These are phyloP conservation scores for Coemansia biformis DNA, from an alignment of 192 early-diverging fungal genomes.

Conservation along the genomic window DNA sequence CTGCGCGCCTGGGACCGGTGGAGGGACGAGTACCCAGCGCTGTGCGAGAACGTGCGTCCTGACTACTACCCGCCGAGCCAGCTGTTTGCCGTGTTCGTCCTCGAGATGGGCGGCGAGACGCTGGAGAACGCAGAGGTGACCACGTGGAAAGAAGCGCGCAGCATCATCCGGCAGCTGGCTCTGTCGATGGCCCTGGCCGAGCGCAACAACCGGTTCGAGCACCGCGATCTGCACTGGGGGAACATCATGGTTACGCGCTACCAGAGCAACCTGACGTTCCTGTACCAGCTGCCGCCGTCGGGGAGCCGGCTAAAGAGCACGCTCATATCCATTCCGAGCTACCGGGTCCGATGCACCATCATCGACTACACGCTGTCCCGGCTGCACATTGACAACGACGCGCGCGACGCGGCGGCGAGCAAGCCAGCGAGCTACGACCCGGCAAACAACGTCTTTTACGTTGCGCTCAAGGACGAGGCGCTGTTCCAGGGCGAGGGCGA, in stretches of 20 bases:
- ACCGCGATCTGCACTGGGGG: slow-evolving; percentile 72
- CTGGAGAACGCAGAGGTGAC: slow-evolving; percentile 52
- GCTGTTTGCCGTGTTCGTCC: slow-evolving; percentile 66
- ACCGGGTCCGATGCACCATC: slow-evolving; percentile 58
- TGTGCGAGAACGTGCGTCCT: slow-evolving; percentile 71
- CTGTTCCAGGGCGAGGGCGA: slow-evolving; percentile 58
- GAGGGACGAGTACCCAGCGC: slow-evolving; percentile 47
- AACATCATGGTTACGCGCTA: slow-evolving; percentile 60
- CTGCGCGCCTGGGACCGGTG: slow-evolving; percentile 71
- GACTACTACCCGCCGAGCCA: slow-evolving; percentile 63
- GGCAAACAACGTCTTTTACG: slow-evolving; percentile 51
- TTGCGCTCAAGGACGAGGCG: slow-evolving; percentile 52
- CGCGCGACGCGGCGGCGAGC: slow-evolving; percentile 7
- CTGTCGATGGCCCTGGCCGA: slow-evolving; percentile 56
- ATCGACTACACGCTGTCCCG: slow-evolving; percentile 72
- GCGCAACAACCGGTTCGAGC: slow-evolving; percentile 56
- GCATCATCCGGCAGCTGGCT: slow-evolving; percentile 62
- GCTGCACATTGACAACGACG: slow-evolving; percentile 51
- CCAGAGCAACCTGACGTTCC: slow-evolving; percentile 41
- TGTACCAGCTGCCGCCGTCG: slow-evolving; percentile 45
- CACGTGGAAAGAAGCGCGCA: slow-evolving; percentile 63
- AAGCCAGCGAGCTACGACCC: slow-evolving; percentile 33
- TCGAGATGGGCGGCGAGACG: slow-evolving; percentile 70
- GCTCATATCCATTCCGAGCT: slow-evolving; percentile 54
- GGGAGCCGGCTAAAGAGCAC: slow-evolving; percentile 34